A percentile compares a stretch with the other conserved stretches of the same genome.
Evolutionary conservation across 352 stramenopile species (phyloP).

Genomic region (Phytophthora sansomeana): DNA sequence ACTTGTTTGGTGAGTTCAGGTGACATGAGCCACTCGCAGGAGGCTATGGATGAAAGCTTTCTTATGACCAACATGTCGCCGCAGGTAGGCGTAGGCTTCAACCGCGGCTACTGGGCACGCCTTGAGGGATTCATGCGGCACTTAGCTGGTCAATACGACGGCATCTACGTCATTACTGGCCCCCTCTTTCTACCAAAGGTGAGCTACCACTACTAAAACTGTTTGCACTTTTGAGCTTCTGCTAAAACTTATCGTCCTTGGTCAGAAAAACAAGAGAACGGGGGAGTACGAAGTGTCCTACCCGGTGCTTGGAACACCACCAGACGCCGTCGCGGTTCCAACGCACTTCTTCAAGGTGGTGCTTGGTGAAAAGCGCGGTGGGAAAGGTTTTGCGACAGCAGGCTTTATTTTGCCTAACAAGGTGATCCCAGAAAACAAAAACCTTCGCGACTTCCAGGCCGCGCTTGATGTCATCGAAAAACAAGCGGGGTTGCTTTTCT

Average conservation of each 20-base stretch:
- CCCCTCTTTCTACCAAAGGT: conserved; percentile 93
- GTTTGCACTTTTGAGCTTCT: neutral
- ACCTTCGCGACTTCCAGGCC: conserved; percentile 88
- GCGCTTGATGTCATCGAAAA: conserved; percentile 93
- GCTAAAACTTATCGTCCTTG: neutral
- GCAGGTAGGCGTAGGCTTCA: conserved; percentile 90
- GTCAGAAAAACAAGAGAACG: conserved; percentile 71
- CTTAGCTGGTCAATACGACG: conserved; percentile 78
- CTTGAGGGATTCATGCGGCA: conserved; percentile 90
- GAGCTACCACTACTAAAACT: neutral
- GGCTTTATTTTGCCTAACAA: conserved; percentile 96
- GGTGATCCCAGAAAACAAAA: conserved; percentile 75
- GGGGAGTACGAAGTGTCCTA: conserved; percentile 79
- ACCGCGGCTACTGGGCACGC: conserved; percentile 89
- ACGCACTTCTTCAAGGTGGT: conserved; percentile 98
- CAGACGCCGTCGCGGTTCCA: conserved; percentile 90
- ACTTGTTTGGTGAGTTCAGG: conserved; percentile 43
- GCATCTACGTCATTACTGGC: conserved; percentile 92
- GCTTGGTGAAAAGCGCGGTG: conserved; percentile 59
- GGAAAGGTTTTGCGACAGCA: conserved; percentile 75
- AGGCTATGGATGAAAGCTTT: conserved; percentile 94
- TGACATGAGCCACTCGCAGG: conserved; percentile 87
- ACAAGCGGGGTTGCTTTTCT: conserved; percentile 93
- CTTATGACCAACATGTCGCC: conserved; percentile 96
- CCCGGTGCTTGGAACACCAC: conserved; percentile 84